Conservation (phyloP, 495 filamentous ascomycete species). For the Aspergillus diversus region DNA sequence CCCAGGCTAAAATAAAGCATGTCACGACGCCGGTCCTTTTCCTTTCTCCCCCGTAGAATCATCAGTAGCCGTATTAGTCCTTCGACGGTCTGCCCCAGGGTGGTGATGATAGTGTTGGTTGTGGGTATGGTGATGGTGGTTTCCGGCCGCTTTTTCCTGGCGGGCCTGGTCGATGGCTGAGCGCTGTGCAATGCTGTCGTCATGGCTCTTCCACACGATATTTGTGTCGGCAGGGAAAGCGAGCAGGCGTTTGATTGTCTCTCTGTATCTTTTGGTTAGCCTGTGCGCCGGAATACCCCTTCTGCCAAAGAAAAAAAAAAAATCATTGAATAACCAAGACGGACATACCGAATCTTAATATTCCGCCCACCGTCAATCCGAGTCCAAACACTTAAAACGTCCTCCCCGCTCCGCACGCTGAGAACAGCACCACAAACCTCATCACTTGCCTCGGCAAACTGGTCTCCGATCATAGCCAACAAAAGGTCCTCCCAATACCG, state of each 20-base stretch:
- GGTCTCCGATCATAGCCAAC: constrained; percentile 88
- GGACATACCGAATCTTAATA: constrained; percentile 88
- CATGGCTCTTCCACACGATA: constrained; percentile 93
- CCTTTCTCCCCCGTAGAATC: constrained; percentile 50
- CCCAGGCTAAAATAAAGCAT: constrained; percentile 29
- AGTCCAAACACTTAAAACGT: constrained; percentile 97
- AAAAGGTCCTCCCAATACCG: constrained; percentile 98
- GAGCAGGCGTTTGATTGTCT: constrained; percentile 89
- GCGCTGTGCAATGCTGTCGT: constrained; percentile 77
- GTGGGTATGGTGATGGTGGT: constrained; percentile 43
- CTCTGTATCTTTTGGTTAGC: constrained; percentile 52
- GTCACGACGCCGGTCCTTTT: constrained; percentile 43
- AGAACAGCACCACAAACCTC: constrained; percentile 94
- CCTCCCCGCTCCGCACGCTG: constrained; percentile 92
- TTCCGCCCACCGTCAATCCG: constrained; percentile 88
- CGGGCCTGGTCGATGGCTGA: constrained; percentile 81
- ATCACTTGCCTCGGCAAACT: constrained; percentile 90
- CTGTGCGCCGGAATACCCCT: too few relatives aligned
- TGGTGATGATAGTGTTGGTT: constrained; percentile 38
- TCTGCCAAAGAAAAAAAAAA: not conserved
- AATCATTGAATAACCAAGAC: not conserved
- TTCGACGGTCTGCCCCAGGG: constrained; percentile 47
- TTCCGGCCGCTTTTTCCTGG: constrained; percentile 68
- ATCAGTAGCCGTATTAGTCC: constrained; percentile 45
- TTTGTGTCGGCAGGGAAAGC: constrained; percentile 84